Percentiles rank a stretch among this genome's conserved stretches.
Evolutionary conservation across 495 filamentous ascomycete species (phyloP).

Genomic region (Stereocaulon alpinum): DNA sequence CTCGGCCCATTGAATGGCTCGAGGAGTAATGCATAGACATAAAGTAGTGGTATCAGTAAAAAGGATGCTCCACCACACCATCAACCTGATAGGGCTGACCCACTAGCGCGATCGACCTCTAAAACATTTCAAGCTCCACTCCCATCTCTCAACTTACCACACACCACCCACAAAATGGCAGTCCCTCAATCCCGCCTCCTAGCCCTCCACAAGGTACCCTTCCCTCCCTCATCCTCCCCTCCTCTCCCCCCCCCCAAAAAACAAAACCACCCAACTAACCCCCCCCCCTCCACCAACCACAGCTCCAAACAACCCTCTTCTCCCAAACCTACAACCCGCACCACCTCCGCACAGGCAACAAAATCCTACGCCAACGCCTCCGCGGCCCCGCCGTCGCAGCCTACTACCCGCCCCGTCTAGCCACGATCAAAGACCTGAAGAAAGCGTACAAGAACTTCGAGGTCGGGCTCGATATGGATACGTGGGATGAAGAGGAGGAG

Average conservation of each 20-base stretch:
- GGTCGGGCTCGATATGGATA: conserved; percentile 52
- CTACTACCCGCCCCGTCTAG: conserved; percentile 74
- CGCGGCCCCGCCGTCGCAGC: conserved; percentile 64
- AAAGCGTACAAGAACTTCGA: conserved; percentile 43
- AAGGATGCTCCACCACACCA: background rate
- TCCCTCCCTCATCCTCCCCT: background rate
- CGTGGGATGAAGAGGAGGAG: conserved; percentile 64
- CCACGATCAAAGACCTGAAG: conserved; percentile 58
- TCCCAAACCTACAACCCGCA: conserved; percentile 81
- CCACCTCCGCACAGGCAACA: conserved; percentile 70
- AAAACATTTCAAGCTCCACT: background rate
- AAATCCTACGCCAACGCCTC: conserved; percentile 74
- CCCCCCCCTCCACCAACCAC: too few species aligned
- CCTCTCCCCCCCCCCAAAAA: background rate
- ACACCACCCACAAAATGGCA: conserved; percentile 43
- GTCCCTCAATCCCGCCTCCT: conserved; percentile 61
- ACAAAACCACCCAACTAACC: background rate
- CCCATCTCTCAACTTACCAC: background rate
- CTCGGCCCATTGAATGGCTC: too few species aligned
- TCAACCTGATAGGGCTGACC: background rate
- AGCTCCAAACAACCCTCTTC: conserved; percentile 90
- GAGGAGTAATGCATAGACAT: too few species aligned
- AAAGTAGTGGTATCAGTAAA: too few species aligned
- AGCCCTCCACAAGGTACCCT: conserved; percentile 66
- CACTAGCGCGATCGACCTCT: background rate